A percentile compares a stretch with the other conserved stretches of the same genome.
phyloP scores from a whole-genome alignment of 139 green algal genomes.

The Picochlorum sp. region DNA sequence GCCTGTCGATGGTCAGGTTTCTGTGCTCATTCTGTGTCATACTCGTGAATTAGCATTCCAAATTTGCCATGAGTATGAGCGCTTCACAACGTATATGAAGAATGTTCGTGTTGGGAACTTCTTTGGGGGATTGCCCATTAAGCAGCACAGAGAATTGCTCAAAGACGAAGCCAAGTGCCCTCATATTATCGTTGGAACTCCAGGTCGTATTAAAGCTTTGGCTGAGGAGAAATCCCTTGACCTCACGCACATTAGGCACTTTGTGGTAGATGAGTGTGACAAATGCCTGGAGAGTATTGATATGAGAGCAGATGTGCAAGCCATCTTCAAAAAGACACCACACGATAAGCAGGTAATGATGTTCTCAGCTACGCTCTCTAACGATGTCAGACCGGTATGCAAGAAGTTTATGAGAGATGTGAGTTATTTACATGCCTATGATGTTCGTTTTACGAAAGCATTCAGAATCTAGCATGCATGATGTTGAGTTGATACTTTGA shows the following conservation, averaged over 20 bases:
- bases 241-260: constrained; percentile 80
- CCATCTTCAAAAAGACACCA: constrained; percentile 97
- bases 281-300: constrained; percentile 97
- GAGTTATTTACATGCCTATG: not conserved
- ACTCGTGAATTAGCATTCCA: constrained; percentile 98
- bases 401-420: constrained; percentile 98
- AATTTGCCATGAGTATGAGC: constrained; percentile 97
- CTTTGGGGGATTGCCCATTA: constrained; percentile 85
- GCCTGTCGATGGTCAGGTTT: constrained; percentile 51
- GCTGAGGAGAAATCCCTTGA: constrained; percentile 68
- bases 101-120: constrained; percentile 85
- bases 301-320: constrained; percentile 89
- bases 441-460: not conserved
- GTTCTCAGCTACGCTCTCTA: constrained; percentile 91
- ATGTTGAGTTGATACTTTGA: not conserved
- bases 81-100: constrained; percentile 80
- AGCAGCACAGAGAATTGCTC: constrained; percentile 69
- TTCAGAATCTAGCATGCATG: not conserved
- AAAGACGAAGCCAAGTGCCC: constrained; percentile 70
- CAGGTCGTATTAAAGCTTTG: constrained; percentile 91
- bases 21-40: constrained; percentile 90
- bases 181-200: constrained; percentile 91
- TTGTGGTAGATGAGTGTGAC: constrained; percentile 99
- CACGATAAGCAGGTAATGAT: constrained; percentile 99
- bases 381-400: constrained; percentile 86